Conservation (phyloP, 345 rosid species). For the Trapa incisa region DNA sequence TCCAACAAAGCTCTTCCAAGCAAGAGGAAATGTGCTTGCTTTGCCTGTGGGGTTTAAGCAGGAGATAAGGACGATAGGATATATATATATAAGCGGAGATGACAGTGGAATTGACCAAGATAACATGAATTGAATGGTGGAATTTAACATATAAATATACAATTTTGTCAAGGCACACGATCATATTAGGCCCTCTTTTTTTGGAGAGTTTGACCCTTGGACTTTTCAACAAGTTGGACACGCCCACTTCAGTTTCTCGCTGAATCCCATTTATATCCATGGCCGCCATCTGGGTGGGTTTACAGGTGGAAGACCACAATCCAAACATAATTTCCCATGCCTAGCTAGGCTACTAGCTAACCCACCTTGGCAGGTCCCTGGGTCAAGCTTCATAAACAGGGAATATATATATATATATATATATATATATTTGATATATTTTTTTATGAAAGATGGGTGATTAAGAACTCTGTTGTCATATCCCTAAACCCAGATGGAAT, state of each 20-base stretch:
- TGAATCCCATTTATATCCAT: neutral
- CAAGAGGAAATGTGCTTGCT: neutral
- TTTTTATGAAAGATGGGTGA: too few relatives aligned
- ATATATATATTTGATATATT: too few relatives aligned
- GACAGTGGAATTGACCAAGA: constrained; percentile 3
- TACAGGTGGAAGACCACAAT: neutral
- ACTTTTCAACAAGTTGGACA: neutral
- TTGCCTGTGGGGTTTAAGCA: neutral
- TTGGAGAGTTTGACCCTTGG: neutral
- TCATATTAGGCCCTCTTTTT: too few relatives aligned
- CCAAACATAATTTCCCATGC: neutral
- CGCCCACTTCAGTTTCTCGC: neutral
- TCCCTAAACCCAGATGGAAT: too few relatives aligned
- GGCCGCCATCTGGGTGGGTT: neutral
- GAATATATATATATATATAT: too few relatives aligned
- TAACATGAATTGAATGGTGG: neutral
- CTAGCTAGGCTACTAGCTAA: too few relatives aligned
- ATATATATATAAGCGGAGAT: constrained; percentile 3
- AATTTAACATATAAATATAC: too few relatives aligned
- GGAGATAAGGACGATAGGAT: neutral
- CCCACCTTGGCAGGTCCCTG: too few relatives aligned
- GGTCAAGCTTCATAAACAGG: too few relatives aligned
- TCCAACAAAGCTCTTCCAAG: neutral
- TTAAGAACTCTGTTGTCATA: too few relatives aligned
- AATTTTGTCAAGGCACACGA: neutral